These are phyloP conservation scores for Chlamydomonas sp. DNA, from an alignment of 139 green algal genomes.

Conservation along the genomic window DNA sequence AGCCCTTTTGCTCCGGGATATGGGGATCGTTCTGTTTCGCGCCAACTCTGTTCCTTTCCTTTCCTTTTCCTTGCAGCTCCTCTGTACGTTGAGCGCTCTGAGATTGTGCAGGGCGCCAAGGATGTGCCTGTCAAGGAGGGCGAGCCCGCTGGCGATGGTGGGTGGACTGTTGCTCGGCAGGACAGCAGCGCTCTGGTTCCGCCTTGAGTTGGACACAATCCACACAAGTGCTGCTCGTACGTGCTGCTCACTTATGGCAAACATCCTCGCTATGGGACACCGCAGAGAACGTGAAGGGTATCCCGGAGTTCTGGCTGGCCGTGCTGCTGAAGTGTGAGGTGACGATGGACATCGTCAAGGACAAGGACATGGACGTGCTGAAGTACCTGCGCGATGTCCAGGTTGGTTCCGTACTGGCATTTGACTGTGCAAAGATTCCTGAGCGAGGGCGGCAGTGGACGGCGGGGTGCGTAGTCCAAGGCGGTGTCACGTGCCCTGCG, in stretches of 20 bases:
- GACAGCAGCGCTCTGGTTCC: neutral
- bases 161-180: neutral
- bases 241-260: neutral
- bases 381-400: constrained; percentile 84
- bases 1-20: neutral
- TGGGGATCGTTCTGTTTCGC: neutral
- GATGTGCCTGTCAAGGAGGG: constrained; percentile 66
- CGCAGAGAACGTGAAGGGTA: constrained; percentile 58
- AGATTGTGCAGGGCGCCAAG: constrained; percentile 73
- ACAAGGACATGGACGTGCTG: constrained; percentile 92
- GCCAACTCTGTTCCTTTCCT: neutral
- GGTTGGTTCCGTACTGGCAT: constrained; percentile 3
- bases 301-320: constrained; percentile 91
- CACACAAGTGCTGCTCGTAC: too few species aligned
- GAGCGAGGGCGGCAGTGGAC: neutral
- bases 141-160: constrained; percentile 28
- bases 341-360: constrained; percentile 71
- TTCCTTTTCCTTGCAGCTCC: constrained; percentile 57
- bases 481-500: neutral
- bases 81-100: constrained; percentile 77
- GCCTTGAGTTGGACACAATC: neutral
- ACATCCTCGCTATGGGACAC: neutral
- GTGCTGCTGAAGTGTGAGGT: constrained; percentile 80
- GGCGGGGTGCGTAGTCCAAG: neutral
- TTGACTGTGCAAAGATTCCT: too few species aligned